These are phyloP conservation scores for Acephala macrosclerotiorum DNA, from an alignment of 2,329 filamentous ascomycete species.

Conservation along the genomic window DNA sequence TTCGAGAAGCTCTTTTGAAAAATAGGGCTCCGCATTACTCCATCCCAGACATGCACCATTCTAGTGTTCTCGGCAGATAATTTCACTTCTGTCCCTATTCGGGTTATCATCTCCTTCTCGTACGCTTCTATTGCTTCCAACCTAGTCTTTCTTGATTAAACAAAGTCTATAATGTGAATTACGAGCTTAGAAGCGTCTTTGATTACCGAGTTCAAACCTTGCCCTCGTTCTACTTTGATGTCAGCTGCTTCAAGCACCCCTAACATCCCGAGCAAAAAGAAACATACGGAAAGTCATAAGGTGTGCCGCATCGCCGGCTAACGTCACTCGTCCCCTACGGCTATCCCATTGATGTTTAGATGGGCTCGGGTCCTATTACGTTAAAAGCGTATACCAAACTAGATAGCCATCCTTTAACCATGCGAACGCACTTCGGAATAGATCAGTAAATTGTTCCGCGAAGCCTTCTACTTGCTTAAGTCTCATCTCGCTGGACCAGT, in stretches of 20 bases:
- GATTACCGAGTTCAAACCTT: constrained; percentile 17
- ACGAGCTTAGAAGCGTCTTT: constrained; percentile 19
- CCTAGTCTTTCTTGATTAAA: neutral
- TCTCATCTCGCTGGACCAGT: constrained; percentile 3
- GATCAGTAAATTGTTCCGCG: constrained; percentile 9
- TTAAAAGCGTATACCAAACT: constrained; percentile 40
- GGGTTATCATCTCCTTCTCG: constrained; percentile 53
- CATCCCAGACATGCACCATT: constrained; percentile 52
- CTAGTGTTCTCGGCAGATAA: constrained; percentile 50
- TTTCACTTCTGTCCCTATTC: constrained; percentile 51
- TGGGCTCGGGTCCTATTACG: constrained; percentile 24
- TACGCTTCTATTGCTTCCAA: constrained; percentile 46
- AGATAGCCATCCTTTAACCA: constrained; percentile 40
- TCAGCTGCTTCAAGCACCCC: neutral
- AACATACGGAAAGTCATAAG: constrained; percentile 14
- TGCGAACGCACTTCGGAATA: constrained; percentile 49
- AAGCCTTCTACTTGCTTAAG: constrained; percentile 6
- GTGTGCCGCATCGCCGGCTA: constrained; percentile 20
- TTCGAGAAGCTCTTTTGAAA: neutral
- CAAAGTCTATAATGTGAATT: neutral
- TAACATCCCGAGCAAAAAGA: no score
- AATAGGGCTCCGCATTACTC: constrained; percentile 41
- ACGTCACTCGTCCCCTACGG: constrained; percentile 6
- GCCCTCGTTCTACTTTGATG: constrained; percentile 11
- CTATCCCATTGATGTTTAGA: constrained; percentile 32